Evolutionary conservation across 176 grass and related monocot genomes (phyloP).

Genomic region (Metroxylon sagu): DNA sequence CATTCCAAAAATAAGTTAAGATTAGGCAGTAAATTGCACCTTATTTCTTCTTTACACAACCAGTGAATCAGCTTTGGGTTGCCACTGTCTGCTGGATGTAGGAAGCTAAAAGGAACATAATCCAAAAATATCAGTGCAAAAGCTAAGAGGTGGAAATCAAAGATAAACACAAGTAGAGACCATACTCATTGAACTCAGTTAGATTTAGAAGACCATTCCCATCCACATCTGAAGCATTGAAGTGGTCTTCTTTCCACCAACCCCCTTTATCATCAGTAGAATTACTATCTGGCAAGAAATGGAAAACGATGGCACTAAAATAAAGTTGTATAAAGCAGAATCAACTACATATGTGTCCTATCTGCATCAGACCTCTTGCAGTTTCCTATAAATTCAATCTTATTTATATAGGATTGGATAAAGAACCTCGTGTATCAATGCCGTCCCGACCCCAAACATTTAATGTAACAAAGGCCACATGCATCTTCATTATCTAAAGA

Average conservation of each 20-base stretch:
- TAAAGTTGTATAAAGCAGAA: no score
- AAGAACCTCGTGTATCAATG: no score
- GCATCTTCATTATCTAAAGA: no score
- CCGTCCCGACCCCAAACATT: no score
- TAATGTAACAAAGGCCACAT: no score
- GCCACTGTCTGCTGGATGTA: conserved; percentile 80
- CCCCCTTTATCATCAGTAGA: conserved; percentile 62
- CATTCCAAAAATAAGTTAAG: no score
- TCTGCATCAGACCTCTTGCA: no score
- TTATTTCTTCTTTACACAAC: conserved; percentile 93
- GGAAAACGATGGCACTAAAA: neutral
- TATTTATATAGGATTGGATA: no score
- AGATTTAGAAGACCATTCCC: conserved; percentile 70
- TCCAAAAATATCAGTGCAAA: conserved; percentile 17
- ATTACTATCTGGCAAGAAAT: conserved; percentile 56
- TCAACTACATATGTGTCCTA: no score
- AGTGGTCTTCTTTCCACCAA: conserved; percentile 94
- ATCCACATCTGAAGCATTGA: conserved; percentile 67
- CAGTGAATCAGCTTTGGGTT: conserved; percentile 73
- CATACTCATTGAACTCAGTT: conserved; percentile 85
- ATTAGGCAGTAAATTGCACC: conserved; percentile 25
- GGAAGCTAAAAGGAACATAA: conserved; percentile 46
- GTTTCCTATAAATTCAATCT: no score
- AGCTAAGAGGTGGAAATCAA: conserved; percentile 20
- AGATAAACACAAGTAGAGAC: conserved; percentile 12